Base-by-base conservation (phyloP, 2,329 filamentous ascomycete species). In the Sporothrix variecibatus region DNA sequence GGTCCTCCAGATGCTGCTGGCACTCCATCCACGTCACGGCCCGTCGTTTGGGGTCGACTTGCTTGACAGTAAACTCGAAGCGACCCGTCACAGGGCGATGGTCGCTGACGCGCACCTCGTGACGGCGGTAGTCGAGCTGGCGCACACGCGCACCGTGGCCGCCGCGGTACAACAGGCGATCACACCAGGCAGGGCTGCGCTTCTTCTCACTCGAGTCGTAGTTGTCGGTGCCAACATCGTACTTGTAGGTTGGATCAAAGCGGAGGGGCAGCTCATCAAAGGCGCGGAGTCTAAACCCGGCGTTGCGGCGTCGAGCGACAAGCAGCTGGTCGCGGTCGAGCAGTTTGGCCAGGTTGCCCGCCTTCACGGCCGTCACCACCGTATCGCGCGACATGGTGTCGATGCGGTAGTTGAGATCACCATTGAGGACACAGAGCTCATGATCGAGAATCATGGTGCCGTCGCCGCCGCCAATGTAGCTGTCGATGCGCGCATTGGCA, bases 181-280 rank as follows among this genome's bases (percentile, higher is more conserved):
- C 96, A 81, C 96, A 99, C 96, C 96, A 99, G 0, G 96, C 96
- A 0, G 96, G 96, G 28, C 94, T 92, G 69, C 96, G 90, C 82
- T 94, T 94, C 86, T 99, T 99, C 82, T 99, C 96, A 78, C 93
- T 95, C 0, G 93, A 92, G 81, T 99, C 96, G 82, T 98, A 99
- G 7, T 90, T 92, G 80, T 98, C 95, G 0, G 94, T 97, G 20
- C 95, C 95, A 0, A 98, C 94, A 78, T 99, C 96, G 81, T 99
- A 99, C 82, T 99, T 99, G 86, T 99, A 99, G 0, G 96, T 99
- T 0, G 96, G 96, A 8, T 94, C 92, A 81, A 99, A 99, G 0
- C 90, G 92, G 79, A 99, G 98, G 0, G 93, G 93, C 73, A 92
- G 87, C 83, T 99, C 96, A n/a, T 92, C 91, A 81, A 99, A 98